Conservation (phyloP, 148 eudicot species). For the Rhododendron ovatum region DNA sequence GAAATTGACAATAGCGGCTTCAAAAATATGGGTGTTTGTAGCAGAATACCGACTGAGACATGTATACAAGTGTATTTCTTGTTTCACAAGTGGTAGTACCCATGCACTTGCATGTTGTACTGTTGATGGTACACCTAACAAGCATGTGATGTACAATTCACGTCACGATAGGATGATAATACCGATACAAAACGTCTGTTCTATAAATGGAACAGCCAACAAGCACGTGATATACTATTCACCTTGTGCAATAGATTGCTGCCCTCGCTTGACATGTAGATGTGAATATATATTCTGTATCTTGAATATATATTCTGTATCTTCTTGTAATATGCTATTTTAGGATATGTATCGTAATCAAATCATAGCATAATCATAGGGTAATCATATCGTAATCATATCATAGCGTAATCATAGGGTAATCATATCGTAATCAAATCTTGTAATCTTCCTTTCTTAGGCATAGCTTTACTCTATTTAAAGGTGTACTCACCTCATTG, state of each 20-base stretch:
- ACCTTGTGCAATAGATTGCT: background rate
- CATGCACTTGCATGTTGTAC: background rate
- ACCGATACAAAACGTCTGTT: background rate
- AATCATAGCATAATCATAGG: too few species aligned
- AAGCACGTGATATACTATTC: background rate
- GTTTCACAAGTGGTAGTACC: background rate
- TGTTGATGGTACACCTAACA: background rate
- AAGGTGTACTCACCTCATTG: too few species aligned
- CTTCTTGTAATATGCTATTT: too few species aligned
- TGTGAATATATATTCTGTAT: too few species aligned
- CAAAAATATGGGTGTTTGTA: background rate
- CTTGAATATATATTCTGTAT: too few species aligned
- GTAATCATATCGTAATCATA: too few species aligned
- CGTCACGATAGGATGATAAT: conserved; percentile 39
- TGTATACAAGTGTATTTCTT: background rate
- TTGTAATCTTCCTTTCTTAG: too few species aligned
- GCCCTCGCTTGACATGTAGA: background rate
- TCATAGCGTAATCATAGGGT: too few species aligned
- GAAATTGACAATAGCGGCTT: background rate
- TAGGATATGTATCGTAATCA: too few species aligned
- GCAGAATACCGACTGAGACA: background rate
- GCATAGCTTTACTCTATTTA: too few species aligned
- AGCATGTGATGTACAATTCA: background rate
- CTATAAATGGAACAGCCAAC: background rate
- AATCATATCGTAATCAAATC: too few species aligned